phyloP scores from a whole-genome alignment of 495 filamentous ascomycete genomes.

The Xylaria curta region DNA sequence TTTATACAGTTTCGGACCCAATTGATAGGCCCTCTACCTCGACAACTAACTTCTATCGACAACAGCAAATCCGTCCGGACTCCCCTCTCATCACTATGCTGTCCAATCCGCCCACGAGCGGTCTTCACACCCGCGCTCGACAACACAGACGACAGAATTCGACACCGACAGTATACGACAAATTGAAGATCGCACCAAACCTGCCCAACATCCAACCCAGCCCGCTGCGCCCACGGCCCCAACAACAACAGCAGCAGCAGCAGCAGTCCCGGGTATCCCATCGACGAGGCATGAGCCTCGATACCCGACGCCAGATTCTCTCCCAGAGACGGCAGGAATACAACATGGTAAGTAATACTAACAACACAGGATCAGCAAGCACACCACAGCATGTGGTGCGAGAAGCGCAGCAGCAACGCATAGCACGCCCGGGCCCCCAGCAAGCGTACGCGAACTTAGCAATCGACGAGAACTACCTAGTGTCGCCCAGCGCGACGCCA shows the following conservation, averaged over 20 bases:
- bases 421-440: constrained; percentile 65
- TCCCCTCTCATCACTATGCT: constrained; percentile 74
- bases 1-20: constrained; percentile 61
- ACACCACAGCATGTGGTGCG: constrained; percentile 66
- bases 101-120: constrained; percentile 67
- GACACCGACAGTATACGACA: constrained; percentile 77
- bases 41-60: constrained; percentile 52
- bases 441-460: constrained; percentile 47
- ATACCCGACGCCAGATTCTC: constrained; percentile 64
- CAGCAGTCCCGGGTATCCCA: constrained; percentile 60
- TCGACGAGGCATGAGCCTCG: constrained; percentile 80
- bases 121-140: constrained; percentile 71
- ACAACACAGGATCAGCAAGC: constrained; percentile 65
- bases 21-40: constrained; percentile 49
- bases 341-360: constrained; percentile 61
- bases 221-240: constrained; percentile 9
- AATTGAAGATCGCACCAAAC: constrained; percentile 64
- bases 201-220: constrained; percentile 61
- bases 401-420: constrained; percentile 77
- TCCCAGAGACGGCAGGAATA: constrained; percentile 57
- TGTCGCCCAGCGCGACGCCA: constrained; percentile 56
- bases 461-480: constrained; percentile 48
- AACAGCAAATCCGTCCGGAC: constrained; percentile 59
- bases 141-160: constrained; percentile 89
- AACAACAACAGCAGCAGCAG: constrained; percentile 47